Percentiles rank a stretch among this genome's conserved stretches.
Conservation (phyloP, 331 rosid species). For the Quercus lobata region DNA sequence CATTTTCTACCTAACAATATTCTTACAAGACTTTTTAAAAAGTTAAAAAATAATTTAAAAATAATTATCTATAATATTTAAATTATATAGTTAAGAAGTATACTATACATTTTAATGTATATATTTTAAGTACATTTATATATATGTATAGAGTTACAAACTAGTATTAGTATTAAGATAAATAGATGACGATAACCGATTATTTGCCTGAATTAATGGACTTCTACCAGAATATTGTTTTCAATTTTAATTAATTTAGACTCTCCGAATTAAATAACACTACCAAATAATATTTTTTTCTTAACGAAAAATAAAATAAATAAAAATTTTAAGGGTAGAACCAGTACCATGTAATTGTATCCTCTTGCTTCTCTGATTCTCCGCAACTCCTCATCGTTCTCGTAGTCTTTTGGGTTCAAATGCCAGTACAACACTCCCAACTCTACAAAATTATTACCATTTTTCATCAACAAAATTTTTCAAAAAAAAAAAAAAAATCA, state of each 20-base stretch:
- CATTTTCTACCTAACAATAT: too few species aligned
- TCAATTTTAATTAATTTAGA: background rate
- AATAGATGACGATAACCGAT: fast-evolving
- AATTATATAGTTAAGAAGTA: too few species aligned
- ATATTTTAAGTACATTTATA: too few species aligned
- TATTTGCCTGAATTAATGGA: too few species aligned
- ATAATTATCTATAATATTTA: too few species aligned
- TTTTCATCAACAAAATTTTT: background rate
- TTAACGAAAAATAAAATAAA: too few species aligned
- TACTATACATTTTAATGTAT: too few species aligned
- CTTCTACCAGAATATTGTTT: too few species aligned
- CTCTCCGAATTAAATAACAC: background rate
- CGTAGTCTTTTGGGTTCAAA: constrained; percentile 57
- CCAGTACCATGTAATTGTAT: constrained; percentile 77
- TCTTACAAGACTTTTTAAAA: fast-evolving
- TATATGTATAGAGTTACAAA: fast-evolving
- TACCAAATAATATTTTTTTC: background rate
- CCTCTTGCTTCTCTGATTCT: constrained; percentile 72
- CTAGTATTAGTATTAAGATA: too few species aligned
- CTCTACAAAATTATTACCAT: constrained; percentile 35
- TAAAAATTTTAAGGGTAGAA: background rate
- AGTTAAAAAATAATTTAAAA: too few species aligned
- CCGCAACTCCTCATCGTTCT: constrained; percentile 58
- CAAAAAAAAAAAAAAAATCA: background rate
- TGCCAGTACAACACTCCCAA: constrained; percentile 77